Percentiles rank a stretch among this genome's conserved stretches.
phyloP scores from a whole-genome alignment of 2,329 filamentous ascomycete genomes.

The Pyrenochaeta sp. region DNA sequence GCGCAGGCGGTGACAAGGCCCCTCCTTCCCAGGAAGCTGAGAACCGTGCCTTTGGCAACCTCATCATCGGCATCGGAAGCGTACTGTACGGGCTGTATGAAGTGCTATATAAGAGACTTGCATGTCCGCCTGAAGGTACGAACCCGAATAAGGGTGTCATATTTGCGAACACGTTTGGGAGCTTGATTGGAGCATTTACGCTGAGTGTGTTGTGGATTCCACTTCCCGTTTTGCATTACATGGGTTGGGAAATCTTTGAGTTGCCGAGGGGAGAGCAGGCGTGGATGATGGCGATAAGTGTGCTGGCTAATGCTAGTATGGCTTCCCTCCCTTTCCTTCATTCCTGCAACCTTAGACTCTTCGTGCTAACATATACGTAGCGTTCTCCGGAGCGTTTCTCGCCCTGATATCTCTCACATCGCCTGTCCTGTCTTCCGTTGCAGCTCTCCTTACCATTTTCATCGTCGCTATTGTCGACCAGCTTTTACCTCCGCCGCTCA shows the following conservation, averaged over 20 bases:
- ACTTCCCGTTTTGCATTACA: slow-evolving; percentile 80
- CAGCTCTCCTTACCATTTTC: slow-evolving; percentile 94
- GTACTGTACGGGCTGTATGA: slow-evolving; percentile 97
- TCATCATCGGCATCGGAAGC: slow-evolving; percentile 89
- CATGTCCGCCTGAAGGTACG: slow-evolving; percentile 90
- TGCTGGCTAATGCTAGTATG: slow-evolving; percentile 82
- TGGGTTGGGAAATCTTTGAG: slow-evolving; percentile 82
- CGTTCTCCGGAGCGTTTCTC: slow-evolving; percentile 91
- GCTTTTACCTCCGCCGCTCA: slow-evolving; percentile 73
- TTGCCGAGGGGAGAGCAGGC: slow-evolving; percentile 80
- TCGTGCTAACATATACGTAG: slow-evolving; percentile 39
- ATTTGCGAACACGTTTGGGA: slow-evolving; percentile 93
- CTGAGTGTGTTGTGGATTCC: slow-evolving; percentile 90
- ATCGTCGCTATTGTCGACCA: slow-evolving; percentile 93
- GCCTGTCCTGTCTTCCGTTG: slow-evolving; percentile 90
- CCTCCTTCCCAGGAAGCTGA: slow-evolving; percentile 63
- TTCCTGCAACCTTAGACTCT: neutral
- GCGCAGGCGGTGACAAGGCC: slow-evolving; percentile 59
- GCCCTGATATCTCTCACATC: slow-evolving; percentile 92
- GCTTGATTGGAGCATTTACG: slow-evolving; percentile 86
- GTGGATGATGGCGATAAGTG: slow-evolving; percentile 80
- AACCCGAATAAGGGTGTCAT: slow-evolving; percentile 89
- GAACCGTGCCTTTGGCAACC: slow-evolving; percentile 81
- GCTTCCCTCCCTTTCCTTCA: slow-evolving; percentile 24
- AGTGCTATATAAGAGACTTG: slow-evolving; percentile 91